A percentile compares a stretch with the other conserved stretches of the same genome.
Conservation (phyloP, 805 yeast genomes). For the Saccharomycopsis sp. region DNA sequence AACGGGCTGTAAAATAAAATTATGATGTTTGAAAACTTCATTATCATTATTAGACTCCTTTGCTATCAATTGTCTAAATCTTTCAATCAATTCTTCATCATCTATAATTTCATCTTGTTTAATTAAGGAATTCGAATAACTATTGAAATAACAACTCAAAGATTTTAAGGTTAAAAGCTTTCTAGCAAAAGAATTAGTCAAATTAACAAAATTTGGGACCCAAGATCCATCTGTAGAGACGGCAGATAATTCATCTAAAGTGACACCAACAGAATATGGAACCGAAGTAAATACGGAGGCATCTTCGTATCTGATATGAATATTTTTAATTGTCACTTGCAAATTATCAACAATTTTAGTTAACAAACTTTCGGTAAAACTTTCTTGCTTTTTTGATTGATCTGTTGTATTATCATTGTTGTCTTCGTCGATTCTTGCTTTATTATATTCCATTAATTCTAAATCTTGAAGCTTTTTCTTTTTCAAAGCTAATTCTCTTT, state of each 20-base stretch:
- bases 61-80: slow-evolving; percentile 37
- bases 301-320: slow-evolving; percentile 91
- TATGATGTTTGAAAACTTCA: slow-evolving; percentile 24
- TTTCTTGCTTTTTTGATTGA: slow-evolving; percentile 43
- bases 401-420: slow-evolving; percentile 17
- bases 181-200: slow-evolving; percentile 53
- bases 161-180: slow-evolving; percentile 69
- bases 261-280: slow-evolving; percentile 77
- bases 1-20: slow-evolving; percentile 73
- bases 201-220: slow-evolving; percentile 77
- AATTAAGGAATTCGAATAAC: slow-evolving; percentile 43
- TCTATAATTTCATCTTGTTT: slow-evolving; percentile 29
- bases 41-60: slow-evolving; percentile 21
- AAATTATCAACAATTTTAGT: slow-evolving; percentile 89
- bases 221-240: slow-evolving; percentile 80
- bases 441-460: slow-evolving; percentile 35
- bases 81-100: slow-evolving; percentile 34
- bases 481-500: slow-evolving; percentile 56
- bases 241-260: slow-evolving; percentile 80
- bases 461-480: slow-evolving; percentile 57
- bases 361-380: slow-evolving; percentile 76
- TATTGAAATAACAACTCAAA: slow-evolving; percentile 76
- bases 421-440: slow-evolving; percentile 28
- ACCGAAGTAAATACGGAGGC: slow-evolving; percentile 51
- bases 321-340: slow-evolving; percentile 82